These are phyloP conservation scores for Eleusine coracana DNA, from an alignment of 176 grass and related monocot genomes.

Conservation along the genomic window DNA sequence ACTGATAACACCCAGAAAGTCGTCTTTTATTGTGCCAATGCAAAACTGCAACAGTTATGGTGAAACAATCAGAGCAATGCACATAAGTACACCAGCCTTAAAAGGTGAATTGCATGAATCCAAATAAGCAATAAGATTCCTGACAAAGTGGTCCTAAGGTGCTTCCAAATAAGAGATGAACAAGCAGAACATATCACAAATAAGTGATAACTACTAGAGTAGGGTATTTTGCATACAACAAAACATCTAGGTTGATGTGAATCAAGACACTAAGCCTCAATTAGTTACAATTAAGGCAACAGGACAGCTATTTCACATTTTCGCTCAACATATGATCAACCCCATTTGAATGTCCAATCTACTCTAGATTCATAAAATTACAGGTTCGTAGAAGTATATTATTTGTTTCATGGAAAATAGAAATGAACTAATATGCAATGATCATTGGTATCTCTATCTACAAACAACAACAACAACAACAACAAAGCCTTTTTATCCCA, in stretches of 20 bases:
- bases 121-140: neutral
- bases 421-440: neutral
- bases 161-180: neutral
- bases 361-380: neutral
- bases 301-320: neutral
- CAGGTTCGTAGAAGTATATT: neutral
- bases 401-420: neutral
- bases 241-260: neutral
- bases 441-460: neutral
- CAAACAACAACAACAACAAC: no score
- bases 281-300: neutral
- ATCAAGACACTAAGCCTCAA: neutral
- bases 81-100: neutral
- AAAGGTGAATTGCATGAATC: neutral
- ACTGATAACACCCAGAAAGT: conserved; percentile 92
- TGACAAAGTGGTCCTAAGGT: neutral
- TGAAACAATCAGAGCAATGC: conserved; percentile 5
- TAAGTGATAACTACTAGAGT: neutral
- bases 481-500: no score
- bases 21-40: conserved; percentile 96
- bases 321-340: neutral
- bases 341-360: neutral
- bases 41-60: conserved; percentile 69
- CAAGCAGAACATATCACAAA: neutral
- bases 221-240: neutral